Percentiles rank a stretch among this genome's conserved stretches.
Evolutionary conservation across 176 grass and related monocot genomes (phyloP).

Genomic region (bread wheat (Triticum aestivum)): IWGSC_CS_RefSeq_v2.1 NC_057805.1:28037393-28037892

Average conservation of each 20-base stretch:
- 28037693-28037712: slow-evolving; percentile 81
- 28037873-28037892: neutral
- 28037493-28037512: neutral
- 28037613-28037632: neutral
- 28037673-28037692: slow-evolving; percentile 94
- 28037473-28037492: neutral
- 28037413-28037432: too few species aligned
- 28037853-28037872: slow-evolving; percentile 39
- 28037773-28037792: slow-evolving; percentile 92
- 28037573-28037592: neutral
- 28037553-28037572: neutral
- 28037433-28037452: neutral
- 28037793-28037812: slow-evolving; percentile 69
- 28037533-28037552: neutral
- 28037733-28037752: slow-evolving; percentile 88
- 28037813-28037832: slow-evolving; percentile 57
- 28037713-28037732: slow-evolving; percentile 92
- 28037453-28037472: neutral
- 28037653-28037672: neutral
- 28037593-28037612: neutral
- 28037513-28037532: neutral
- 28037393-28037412: too few species aligned
- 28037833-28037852: slow-evolving; percentile 90
- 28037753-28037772: slow-evolving; percentile 82
- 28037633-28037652: neutral